phyloP scores from a whole-genome alignment of 2,329 filamentous ascomycete species.

The Diaporthe longicolla region DNA sequence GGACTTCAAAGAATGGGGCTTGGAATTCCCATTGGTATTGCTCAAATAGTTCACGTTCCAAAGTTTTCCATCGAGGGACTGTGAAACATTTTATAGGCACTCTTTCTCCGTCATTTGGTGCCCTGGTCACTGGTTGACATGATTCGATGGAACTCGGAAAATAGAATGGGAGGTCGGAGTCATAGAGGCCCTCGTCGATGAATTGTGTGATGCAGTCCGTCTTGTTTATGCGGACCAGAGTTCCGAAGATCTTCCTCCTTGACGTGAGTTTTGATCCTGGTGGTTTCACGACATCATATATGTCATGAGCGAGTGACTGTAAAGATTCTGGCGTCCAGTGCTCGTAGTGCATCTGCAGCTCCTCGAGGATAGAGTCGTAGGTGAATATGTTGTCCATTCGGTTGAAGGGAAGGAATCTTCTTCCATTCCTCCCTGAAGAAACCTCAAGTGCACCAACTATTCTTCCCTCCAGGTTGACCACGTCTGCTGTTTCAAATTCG shows the following conservation, averaged over 20 bases:
- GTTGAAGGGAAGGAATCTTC: slow-evolving; percentile 14
- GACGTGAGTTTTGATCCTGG: neutral
- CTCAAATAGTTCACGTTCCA: slow-evolving; percentile 17
- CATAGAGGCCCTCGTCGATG: slow-evolving; percentile 21
- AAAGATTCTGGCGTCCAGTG: neutral
- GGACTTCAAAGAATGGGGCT: slow-evolving; percentile 21
- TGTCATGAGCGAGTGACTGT: neutral
- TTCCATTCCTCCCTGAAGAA: neutral
- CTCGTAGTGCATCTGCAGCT: neutral
- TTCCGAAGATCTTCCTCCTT: slow-evolving; percentile 33
- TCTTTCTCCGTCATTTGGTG: neutral
- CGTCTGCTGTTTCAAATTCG: too few species aligned
- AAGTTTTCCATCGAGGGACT: neutral
- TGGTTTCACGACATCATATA: neutral
- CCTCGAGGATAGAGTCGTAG: slow-evolving; percentile 49
- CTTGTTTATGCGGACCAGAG: slow-evolving; percentile 4
- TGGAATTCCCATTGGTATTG: slow-evolving; percentile 34
- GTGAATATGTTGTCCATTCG: slow-evolving; percentile 49
- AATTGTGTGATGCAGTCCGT: neutral
- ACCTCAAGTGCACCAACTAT: neutral
- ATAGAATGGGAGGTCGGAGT: slow-evolving; percentile 28
- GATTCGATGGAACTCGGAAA: neutral
- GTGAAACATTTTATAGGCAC: neutral
- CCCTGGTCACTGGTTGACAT: neutral
- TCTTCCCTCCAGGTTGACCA: neutral